Evolutionary conservation across 371 early-diverging fungal species (phyloP).

Genomic region (Mucor plumbeus): DNA sequence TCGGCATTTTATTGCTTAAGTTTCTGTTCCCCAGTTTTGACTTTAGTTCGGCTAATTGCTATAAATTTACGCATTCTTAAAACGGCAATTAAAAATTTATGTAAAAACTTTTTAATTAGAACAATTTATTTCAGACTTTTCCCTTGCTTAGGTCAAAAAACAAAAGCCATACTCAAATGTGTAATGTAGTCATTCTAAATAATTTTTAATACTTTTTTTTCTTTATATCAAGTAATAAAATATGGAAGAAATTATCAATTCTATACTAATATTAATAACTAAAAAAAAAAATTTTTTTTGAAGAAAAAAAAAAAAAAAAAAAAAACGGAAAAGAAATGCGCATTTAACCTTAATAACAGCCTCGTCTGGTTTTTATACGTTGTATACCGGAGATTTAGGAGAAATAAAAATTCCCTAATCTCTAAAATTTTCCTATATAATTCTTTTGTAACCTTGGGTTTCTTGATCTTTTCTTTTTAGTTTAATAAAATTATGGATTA

Average conservation of each 20-base stretch:
- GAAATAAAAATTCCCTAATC: slow-evolving; percentile 10
- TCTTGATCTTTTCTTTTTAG: not conserved
- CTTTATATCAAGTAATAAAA: not conserved
- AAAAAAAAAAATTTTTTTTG: not conserved
- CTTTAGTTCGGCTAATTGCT: not conserved
- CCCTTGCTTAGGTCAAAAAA: too few relatives aligned
- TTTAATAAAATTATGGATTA: slow-evolving; percentile 6
- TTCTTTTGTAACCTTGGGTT: not conserved
- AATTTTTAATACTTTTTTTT: too few relatives aligned
- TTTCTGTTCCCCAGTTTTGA: not conserved
- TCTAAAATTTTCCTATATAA: slow-evolving; percentile 8
- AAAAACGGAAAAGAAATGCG: not conserved
- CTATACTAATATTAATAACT: too few relatives aligned
- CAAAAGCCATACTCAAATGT: too few relatives aligned
- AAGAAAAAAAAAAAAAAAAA: not conserved
- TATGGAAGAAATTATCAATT: not conserved
- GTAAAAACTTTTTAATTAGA: not conserved
- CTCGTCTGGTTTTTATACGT: not conserved
- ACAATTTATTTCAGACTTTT: too few relatives aligned
- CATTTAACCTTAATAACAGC: not conserved
- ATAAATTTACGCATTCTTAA: not conserved
- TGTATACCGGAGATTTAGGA: slow-evolving; percentile 12
- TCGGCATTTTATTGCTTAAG: not conserved
- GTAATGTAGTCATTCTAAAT: too few relatives aligned
- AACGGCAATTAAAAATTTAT: not conserved